These are phyloP conservation scores for Starmerella bombi DNA, from an alignment of 805 yeast genomes.

Conservation along the genomic window DNA sequence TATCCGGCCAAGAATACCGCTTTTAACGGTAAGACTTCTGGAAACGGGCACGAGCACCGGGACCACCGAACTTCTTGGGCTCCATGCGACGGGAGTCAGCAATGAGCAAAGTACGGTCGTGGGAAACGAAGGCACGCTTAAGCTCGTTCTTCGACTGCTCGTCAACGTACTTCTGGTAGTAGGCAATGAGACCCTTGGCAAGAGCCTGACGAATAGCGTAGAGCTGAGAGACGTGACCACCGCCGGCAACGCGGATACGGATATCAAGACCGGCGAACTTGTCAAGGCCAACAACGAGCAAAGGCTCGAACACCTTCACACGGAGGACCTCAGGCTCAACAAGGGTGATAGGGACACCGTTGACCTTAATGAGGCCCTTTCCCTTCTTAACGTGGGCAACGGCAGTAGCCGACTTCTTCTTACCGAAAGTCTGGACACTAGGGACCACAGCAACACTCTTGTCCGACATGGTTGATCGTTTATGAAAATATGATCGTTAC, in stretches of 20 bases:
- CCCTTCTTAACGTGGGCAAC: slow-evolving; percentile 99
- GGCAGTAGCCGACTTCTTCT: slow-evolving; percentile 99
- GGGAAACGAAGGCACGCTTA: slow-evolving; percentile 92
- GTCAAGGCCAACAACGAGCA: slow-evolving; percentile 95
- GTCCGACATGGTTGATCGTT: slow-evolving; percentile 13
- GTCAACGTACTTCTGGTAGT: slow-evolving; percentile 98
- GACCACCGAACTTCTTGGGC: slow-evolving; percentile 99
- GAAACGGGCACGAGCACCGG: slow-evolving; percentile 99
- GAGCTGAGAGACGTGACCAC: slow-evolving; percentile 99
- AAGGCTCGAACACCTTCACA: slow-evolving; percentile 99
- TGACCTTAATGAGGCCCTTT: slow-evolving; percentile 97
- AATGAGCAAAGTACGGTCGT: slow-evolving; percentile 98
- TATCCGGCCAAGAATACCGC: not conserved
- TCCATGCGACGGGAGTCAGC: slow-evolving; percentile 99
- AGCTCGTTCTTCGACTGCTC: slow-evolving; percentile 99
- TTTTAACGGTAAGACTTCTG: slow-evolving; percentile 99
- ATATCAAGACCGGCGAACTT: slow-evolving; percentile 96
- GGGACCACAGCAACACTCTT: slow-evolving; percentile 14
- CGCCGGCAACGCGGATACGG: slow-evolving; percentile 98
- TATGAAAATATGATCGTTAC: slow-evolving; percentile 5
- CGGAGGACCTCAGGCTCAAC: slow-evolving; percentile 98
- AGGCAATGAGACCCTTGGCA: slow-evolving; percentile 98
- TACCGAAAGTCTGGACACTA: slow-evolving; percentile 83
- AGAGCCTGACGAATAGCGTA: slow-evolving; percentile 99
- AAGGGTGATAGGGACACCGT: slow-evolving; percentile 98